Evolutionary conservation across 192 early-diverging fungal species (phyloP), one percentile per base, ranked within the genome.

Genomic region (Phycomyces nitens): DNA sequence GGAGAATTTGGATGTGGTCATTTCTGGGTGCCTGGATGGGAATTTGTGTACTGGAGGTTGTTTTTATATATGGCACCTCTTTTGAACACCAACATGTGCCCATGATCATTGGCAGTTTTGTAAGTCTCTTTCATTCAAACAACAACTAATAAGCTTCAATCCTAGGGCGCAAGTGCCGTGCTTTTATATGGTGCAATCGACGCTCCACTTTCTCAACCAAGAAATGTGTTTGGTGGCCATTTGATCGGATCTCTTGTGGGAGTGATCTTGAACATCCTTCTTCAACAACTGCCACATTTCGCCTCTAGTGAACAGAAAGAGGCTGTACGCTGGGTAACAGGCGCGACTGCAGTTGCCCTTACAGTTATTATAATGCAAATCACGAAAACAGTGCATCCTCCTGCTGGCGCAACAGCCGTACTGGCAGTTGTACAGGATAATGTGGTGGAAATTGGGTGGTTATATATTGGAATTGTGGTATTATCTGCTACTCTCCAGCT

Each of bases 171-270:
- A 12, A 70, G 80, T 12, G 81, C 84, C 3, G 83, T 88, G 1
- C 61, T 88, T n/a, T 49, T 86, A 0, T 88, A 80, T 68, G 82
- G 83, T 54, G 73, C 81, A 5, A 79, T 85, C 23, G 86, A 85
- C 2, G 68, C 84, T 7, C 86, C 86, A 0, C 58, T 88, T 52
- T 72, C 81, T 9, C 86, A 88, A 34, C 86, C 86, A 34, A 71
- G 79, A 1, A 84, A 85, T 54, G 60, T 54, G 7, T 55, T 69
- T 39, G 67, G 53, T 47, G 82, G 82, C 0, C 82, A 84, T 27
- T 16, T 82, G 24, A 69, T 78, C 51, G 64, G 72, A 0, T 72
- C 82, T 7, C 3, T 82, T 7, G 70, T 74, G 12, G 78, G 78
- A 8, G 76, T 82, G 22, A 71, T 67, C 18, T 64, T 84, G 11